Percentiles rank a stretch among this genome's conserved stretches.
These are phyloP conservation scores for Acer saccharum DNA, from an alignment of 345 rosid genomes.

Conservation along the genomic window DNA sequence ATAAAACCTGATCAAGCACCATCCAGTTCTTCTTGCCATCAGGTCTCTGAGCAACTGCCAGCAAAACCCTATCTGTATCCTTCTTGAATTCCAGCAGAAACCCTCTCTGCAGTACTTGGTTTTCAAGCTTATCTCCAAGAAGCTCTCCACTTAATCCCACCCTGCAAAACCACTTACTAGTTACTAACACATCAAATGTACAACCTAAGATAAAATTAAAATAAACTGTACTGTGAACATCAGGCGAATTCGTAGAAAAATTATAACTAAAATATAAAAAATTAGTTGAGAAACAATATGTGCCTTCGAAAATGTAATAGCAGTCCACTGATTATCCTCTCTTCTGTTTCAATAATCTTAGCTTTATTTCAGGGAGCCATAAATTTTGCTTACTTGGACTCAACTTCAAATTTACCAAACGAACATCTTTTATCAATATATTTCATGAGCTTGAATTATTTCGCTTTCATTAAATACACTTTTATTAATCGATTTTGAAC, in stretches of 20 bases:
- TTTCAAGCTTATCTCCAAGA: slow-evolving; percentile 65
- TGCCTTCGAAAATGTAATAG: neutral
- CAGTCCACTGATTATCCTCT: neutral
- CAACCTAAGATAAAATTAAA: neutral
- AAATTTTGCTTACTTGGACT: too few species aligned
- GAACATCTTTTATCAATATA: too few species aligned
- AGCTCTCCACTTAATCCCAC: slow-evolving; percentile 66
- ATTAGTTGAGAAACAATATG: neutral
- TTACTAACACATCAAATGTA: slow-evolving; percentile 8
- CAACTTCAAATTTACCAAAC: too few species aligned
- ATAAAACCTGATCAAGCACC: slow-evolving; percentile 96
- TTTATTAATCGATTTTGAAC: neutral
- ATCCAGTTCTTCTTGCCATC: slow-evolving; percentile 99
- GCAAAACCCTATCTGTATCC: slow-evolving; percentile 70
- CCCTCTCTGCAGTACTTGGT: slow-evolving; percentile 60
- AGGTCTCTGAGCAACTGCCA: slow-evolving; percentile 81
- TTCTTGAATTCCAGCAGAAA: slow-evolving; percentile 87
- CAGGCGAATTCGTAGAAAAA: neutral
- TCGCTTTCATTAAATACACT: too few species aligned
- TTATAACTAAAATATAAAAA: neutral
- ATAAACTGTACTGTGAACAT: neutral
- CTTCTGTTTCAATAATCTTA: too few species aligned
- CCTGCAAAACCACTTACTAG: slow-evolving; percentile 41
- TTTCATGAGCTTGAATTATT: too few species aligned
- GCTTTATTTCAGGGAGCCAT: too few species aligned